Percentiles rank a stretch among this genome's conserved stretches.
These are phyloP conservation scores for Plasmodium gallinaceum DNA, from an alignment of 169 alveolate genomes.

Conservation along the genomic window DNA sequence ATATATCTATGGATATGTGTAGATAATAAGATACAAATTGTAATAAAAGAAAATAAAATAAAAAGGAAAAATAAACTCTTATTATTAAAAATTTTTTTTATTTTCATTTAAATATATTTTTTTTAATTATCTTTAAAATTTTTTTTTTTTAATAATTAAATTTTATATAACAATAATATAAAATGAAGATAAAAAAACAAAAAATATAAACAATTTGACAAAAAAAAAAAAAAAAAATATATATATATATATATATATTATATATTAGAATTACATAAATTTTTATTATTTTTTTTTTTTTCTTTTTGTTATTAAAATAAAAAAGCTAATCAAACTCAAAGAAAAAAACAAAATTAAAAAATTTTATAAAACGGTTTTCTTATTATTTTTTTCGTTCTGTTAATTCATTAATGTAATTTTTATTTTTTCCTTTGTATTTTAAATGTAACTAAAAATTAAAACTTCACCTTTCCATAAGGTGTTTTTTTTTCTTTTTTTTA, in stretches of 20 bases:
- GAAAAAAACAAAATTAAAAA: no score
- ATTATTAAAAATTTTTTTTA: no score
- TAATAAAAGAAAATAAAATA: no score
- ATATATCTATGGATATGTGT: no score
- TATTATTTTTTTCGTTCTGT: neutral
- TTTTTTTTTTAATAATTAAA: no score
- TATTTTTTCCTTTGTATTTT: neutral
- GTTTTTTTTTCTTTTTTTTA: neutral
- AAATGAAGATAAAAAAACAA: constrained; percentile 1
- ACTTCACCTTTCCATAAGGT: neutral
- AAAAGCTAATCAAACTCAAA: no score
- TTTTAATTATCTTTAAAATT: no score
- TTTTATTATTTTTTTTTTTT: no score
- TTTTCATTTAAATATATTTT: no score
- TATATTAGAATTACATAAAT: neutral
- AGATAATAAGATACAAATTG: no score
- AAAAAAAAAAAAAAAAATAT: constrained; percentile 10
- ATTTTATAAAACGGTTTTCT: neutral
- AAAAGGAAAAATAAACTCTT: no score
- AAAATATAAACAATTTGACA: constrained; percentile 9
- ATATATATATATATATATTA: constrained; percentile 10
- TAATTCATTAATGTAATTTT: neutral
- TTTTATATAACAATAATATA: constrained; percentile 2
- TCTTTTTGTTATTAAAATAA: no score
- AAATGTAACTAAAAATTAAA: neutral